Evolutionary conservation across 2,329 filamentous ascomycete genomes (phyloP).

Genomic region (Hymenoscyphus albidus): DNA sequence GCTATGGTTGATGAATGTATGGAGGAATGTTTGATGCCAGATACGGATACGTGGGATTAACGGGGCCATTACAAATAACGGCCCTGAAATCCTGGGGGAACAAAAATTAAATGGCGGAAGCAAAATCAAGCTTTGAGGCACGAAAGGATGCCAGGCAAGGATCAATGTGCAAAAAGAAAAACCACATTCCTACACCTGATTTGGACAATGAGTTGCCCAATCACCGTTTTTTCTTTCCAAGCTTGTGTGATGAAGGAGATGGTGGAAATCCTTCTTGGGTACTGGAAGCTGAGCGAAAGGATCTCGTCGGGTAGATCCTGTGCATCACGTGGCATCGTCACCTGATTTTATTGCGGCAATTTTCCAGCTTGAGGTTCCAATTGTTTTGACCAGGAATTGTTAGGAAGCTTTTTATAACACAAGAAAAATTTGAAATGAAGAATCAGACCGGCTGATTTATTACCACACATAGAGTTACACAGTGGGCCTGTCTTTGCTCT

Average conservation of each 20-base stretch:
- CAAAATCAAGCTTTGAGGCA: neutral
- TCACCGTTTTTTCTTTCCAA: neutral
- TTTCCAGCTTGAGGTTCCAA: too few relatives aligned
- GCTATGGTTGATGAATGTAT: neutral
- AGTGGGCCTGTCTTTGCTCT: too few relatives aligned
- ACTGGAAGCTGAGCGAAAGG: neutral
- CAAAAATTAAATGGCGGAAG: neutral
- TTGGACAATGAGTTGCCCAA: neutral
- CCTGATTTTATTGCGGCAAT: too few relatives aligned
- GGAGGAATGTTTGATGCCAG: neutral
- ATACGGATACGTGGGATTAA: neutral
- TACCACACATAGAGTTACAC: too few relatives aligned
- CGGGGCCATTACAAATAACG: neutral
- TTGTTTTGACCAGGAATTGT: too few relatives aligned
- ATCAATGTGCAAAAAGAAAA: neutral
- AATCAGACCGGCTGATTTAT: too few relatives aligned
- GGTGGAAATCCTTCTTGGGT: neutral
- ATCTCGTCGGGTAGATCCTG: neutral
- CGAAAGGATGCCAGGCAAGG: neutral
- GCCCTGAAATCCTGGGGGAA: neutral
- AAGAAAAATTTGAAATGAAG: too few relatives aligned
- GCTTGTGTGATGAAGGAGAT: neutral
- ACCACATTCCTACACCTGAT: neutral
- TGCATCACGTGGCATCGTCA: too few relatives aligned
- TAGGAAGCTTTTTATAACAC: too few relatives aligned